Evolutionary conservation across 164 flowering plant species (phyloP), one percentile per base, ranked within the genome.

Genomic region (Paratinospora sagittata): DNA sequence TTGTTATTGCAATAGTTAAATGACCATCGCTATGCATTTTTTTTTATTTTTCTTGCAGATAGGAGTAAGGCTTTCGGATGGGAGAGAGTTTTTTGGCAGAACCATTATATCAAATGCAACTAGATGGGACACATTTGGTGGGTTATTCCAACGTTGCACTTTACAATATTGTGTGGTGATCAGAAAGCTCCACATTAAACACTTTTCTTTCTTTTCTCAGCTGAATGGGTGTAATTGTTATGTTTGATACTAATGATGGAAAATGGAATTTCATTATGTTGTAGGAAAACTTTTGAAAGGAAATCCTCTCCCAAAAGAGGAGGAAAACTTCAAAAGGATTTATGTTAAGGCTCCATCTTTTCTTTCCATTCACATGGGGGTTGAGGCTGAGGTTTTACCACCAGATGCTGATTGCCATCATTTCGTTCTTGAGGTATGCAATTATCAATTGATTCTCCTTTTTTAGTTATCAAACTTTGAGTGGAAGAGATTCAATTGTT

Each of bases 51-150:
- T 27, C 65, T 71, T 85, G 67, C 73, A 95, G 98, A 92, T 88
- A 41, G 97, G 98, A 69, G 98, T 90, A 63, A 86, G 80, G 79
- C 85, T 95, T 62, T 89, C 98, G 49, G 91, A 90, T 81, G 98
- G 98, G 74, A 92, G 89, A 70, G 85, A 88, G 75, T 83, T 86
- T 74, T 95, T 83, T 70, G 87, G 91, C 67, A 90, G 85, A 81
- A 92, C 93, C 66, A 73, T 95, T 65, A 81, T 95, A 70, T 95
- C 98, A 70, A 95, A 95, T 89, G 97, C 98, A 49, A 95, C 98
- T 74, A 89, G 98, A 89, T 95, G 98, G 98, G 97, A 95, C 71
- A 92, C 98, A 37, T 94, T 94, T 81, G 98, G 98, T 92, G 75
- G 82, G 91, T 83, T 66, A 63, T 39, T 19, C 13, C 2, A n/a